Conservation (phyloP, 169 alveolate species). For the Toxoplasma gondii region DNA sequence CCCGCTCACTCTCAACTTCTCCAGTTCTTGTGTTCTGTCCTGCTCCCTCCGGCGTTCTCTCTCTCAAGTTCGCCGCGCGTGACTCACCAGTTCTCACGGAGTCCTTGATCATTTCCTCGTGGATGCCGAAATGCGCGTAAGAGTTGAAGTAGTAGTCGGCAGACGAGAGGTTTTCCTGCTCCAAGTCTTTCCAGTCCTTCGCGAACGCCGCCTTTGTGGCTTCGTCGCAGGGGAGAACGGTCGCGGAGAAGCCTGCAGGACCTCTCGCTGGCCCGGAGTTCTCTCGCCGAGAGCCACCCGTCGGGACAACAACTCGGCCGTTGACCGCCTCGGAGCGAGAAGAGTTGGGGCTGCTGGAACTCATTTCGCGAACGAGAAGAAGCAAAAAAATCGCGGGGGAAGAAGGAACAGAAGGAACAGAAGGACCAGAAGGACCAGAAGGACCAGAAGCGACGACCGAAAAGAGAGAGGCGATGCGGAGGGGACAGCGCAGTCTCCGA, state of each 20-base stretch:
- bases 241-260: background rate
- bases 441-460: background rate
- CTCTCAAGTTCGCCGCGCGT: background rate
- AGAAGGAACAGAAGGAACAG: background rate
- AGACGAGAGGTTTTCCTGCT: slow-evolving; percentile 61
- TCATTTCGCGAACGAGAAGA: background rate
- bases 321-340: background rate
- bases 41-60: background rate
- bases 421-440: background rate
- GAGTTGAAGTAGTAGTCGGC: slow-evolving; percentile 93
- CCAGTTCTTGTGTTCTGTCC: background rate
- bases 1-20: too few species aligned
- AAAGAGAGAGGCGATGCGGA: background rate
- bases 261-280: background rate
- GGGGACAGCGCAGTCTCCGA: background rate
- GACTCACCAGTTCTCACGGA: slow-evolving; percentile 90
- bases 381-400: background rate
- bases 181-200: slow-evolving; percentile 49
- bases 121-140: slow-evolving; percentile 95
- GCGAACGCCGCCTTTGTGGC: slow-evolving; percentile 47
- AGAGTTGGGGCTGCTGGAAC: background rate
- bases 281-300: background rate
- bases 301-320: background rate
- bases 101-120: slow-evolving; percentile 98
- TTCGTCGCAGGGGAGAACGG: slow-evolving; percentile 35